Evolutionary conservation across 768 basidiomycete genomes (phyloP).

Genomic region (Mrakia frigida): DNA sequence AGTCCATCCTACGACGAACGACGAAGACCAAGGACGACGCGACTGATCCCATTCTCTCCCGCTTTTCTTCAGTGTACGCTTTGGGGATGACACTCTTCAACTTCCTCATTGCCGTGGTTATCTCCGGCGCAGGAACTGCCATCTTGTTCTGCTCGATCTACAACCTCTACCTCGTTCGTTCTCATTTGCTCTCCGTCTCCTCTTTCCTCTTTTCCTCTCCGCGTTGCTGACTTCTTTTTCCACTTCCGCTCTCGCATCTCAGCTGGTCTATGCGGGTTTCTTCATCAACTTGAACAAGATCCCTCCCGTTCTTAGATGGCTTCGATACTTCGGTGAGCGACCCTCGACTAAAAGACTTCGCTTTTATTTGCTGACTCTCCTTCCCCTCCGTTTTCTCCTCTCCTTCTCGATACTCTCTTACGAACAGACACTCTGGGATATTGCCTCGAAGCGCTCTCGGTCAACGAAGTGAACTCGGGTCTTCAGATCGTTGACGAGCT

Average conservation of each 20-base stretch:
- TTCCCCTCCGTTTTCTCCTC: background rate
- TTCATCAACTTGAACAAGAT: constrained; percentile 82
- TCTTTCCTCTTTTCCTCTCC: background rate
- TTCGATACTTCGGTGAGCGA: constrained; percentile 62
- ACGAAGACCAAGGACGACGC: constrained; percentile 58
- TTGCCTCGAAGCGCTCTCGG: constrained; percentile 61
- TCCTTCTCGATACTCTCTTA: no score
- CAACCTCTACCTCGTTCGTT: constrained; percentile 48
- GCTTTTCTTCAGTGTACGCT: constrained; percentile 3
- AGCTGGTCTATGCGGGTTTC: constrained; percentile 71
- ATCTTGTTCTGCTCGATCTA: constrained; percentile 68
- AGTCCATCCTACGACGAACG: constrained; percentile 47
- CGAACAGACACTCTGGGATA: constrained; percentile 39
- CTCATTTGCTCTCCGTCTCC: background rate
- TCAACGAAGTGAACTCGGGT: constrained; percentile 88
- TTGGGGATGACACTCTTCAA: constrained; percentile 50
- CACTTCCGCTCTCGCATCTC: constrained; percentile 44
- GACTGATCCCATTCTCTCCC: background rate
- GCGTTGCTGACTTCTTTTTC: background rate
- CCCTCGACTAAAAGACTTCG: background rate
- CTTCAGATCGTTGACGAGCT: constrained; percentile 59
- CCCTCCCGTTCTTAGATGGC: constrained; percentile 86
- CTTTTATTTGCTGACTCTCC: background rate
- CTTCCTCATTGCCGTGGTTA: constrained; percentile 77
- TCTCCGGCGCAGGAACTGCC: constrained; percentile 82